Evolutionary conservation across 164 flowering plant species (phyloP), one percentile per base, ranked within the genome.

Genomic region (grape (Vitis vinifera)): DNA sequence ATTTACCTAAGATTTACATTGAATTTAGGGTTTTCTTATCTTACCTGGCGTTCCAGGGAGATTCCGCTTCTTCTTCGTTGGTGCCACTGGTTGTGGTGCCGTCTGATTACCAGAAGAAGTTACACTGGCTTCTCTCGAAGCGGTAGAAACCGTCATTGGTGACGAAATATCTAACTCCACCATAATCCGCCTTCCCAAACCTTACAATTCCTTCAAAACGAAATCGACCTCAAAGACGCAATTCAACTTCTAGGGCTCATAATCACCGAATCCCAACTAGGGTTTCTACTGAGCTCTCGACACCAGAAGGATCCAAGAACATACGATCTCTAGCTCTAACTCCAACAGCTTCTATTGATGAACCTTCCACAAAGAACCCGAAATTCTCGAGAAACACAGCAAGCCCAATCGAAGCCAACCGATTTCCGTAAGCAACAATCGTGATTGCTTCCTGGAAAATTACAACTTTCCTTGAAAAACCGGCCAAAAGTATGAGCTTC

Each of bases 1-100:
- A 52, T 48, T 3, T 47, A 17, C 19, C 9, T 14, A 50, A 13
- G 44, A 4, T 31, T 37, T 37, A 10, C n/a, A 27, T 61, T 4
- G 44, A 44, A 10, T 44, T 65, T 47, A 14, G 16, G 51, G 64
- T 17, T 67, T 63, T 31, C 1, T 50, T 3, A 29, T 30, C 10
- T 72, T 70, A 89, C 97, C 97, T 16, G 97, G 97, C 92, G 82
- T 91, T 78, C 97, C 97, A 9, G 97, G 93, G 57, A 88, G 92
- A 72, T 79, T 91, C 27, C 97, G 82, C 78, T 84, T 91, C 71
- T 80, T 88, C 87, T 89, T 89, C 52, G 70, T 63, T 19, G 75
- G 69, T 13, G 75, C 47, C 23, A 66, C 58, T 0, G 76, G 66
- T 19, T 23, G 59, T 9, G 79, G 65, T 30, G 67, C 23, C 9